Conservation (phyloP, 225 moss, liverwort and hornwort genomes). For the Climacium dendroides region DNA sequence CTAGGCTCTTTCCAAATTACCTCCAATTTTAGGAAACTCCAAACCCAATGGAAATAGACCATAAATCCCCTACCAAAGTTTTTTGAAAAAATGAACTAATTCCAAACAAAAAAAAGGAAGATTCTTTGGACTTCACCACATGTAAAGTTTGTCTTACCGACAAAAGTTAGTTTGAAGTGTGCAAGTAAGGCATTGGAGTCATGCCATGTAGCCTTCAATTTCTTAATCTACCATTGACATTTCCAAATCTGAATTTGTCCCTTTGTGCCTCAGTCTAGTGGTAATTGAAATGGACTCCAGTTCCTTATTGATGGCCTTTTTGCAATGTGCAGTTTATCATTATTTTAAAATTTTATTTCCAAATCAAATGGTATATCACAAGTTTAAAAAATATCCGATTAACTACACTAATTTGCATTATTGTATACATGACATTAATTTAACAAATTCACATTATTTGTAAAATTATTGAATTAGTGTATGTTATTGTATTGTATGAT, state of each 20-base stretch:
- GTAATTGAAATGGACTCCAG: neutral
- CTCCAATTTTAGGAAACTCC: no score
- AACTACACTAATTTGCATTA: neutral
- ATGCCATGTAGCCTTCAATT: neutral
- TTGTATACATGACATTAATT: neutral
- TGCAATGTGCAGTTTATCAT: neutral
- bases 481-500: neutral
- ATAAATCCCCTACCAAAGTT: neutral
- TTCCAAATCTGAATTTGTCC: neutral
- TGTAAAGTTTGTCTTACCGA: neutral
- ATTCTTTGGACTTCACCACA: neutral
- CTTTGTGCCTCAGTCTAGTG: no score
- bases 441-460: neutral
- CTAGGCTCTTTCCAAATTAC: no score
- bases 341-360: neutral
- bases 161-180: neutral
- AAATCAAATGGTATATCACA: neutral
- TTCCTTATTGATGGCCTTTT: no score
- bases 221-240: neutral
- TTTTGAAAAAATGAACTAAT: neutral
- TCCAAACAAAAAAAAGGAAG: accelerated
- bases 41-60: no score
- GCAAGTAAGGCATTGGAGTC: neutral
- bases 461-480: neutral
- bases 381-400: neutral